These are phyloP conservation scores for Trichoderma sp. DNA, from an alignment of 2,329 filamentous ascomycete genomes.

Conservation along the genomic window DNA sequence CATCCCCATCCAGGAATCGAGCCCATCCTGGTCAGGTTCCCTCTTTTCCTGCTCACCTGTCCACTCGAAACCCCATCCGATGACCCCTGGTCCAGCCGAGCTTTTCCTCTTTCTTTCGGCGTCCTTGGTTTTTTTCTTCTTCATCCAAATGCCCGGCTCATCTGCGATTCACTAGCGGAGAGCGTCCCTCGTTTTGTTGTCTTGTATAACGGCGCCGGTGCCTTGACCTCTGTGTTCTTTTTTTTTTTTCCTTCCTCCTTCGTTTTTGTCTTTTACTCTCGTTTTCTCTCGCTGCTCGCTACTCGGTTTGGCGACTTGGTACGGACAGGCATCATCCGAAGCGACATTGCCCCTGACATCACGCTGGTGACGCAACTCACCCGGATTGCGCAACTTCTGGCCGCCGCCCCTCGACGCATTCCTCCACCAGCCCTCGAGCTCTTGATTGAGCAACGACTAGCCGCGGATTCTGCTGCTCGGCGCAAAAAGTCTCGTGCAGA, in stretches of 20 bases:
- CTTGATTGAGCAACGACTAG: constrained; percentile 17
- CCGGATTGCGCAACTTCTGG: constrained; percentile 3
- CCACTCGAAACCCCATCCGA: constrained; percentile 23
- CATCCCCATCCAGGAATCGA: constrained; percentile 28
- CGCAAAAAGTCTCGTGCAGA: not conserved
- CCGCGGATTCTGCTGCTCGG: not conserved
- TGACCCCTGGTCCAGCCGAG: constrained; percentile 14
- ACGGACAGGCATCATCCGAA: constrained; percentile 21
- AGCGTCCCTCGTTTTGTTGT: constrained; percentile 28
- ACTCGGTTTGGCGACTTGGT: constrained; percentile 15
- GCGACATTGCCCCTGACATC: constrained; percentile 25
- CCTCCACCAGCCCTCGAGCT: constrained; percentile 2
- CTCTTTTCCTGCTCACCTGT: constrained; percentile 26
- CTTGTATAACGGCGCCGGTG: constrained; percentile 1
- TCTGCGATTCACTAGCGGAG: constrained; percentile 26
- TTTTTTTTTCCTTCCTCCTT: not conserved
- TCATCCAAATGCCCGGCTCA: constrained; percentile 11
- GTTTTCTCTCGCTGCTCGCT: constrained; percentile 16
- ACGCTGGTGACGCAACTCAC: constrained; percentile 20
- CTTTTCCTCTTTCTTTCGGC: constrained; percentile 24
- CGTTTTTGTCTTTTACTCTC: constrained; percentile 29
- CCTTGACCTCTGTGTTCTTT: not conserved
- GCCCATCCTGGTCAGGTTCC: constrained; percentile 20
- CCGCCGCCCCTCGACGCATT: not conserved
- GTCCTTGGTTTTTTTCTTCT: not conserved